Evolutionary conservation across 305 asterid species (phyloP).

Genomic region (Ajuga reptans): DNA sequence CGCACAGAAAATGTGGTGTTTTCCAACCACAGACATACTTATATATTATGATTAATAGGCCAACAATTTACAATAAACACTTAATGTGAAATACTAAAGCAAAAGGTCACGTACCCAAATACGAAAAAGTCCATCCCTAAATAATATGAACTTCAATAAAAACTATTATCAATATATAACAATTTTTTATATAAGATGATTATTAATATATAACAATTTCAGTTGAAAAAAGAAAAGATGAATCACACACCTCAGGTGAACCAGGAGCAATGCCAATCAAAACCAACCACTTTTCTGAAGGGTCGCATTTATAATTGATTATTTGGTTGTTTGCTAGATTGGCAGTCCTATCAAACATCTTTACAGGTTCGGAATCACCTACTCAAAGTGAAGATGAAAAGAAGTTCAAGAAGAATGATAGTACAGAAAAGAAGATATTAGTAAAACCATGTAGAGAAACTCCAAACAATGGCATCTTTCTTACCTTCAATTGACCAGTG

Average conservation of each 20-base stretch:
- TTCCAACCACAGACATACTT: neutral
- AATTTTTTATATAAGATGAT: no score
- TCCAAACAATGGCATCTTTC: neutral
- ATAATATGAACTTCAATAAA: neutral
- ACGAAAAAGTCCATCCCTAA: neutral
- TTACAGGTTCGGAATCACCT: constrained; percentile 94
- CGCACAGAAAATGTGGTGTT: neutral
- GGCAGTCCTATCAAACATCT: constrained; percentile 94
- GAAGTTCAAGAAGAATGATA: constrained; percentile 16
- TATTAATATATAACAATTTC: constrained; percentile 1
- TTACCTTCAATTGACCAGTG: constrained; percentile 95
- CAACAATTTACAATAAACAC: neutral
- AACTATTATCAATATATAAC: constrained; percentile 1
- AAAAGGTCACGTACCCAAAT: neutral
- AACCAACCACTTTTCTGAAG: constrained; percentile 98
- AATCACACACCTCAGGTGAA: constrained; percentile 70
- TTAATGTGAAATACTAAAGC: neutral
- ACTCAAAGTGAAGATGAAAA: constrained; percentile 21
- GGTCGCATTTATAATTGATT: constrained; percentile 88
- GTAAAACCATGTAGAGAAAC: constrained; percentile 4
- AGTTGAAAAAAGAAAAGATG: neutral
- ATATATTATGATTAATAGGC: neutral
- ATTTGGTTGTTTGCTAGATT: constrained; percentile 85
- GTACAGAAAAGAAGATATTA: neutral
- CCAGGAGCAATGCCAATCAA: constrained; percentile 98